phyloP scores from a whole-genome alignment of 371 early-diverging fungal species.

The Scutellospora calospora region DNA sequence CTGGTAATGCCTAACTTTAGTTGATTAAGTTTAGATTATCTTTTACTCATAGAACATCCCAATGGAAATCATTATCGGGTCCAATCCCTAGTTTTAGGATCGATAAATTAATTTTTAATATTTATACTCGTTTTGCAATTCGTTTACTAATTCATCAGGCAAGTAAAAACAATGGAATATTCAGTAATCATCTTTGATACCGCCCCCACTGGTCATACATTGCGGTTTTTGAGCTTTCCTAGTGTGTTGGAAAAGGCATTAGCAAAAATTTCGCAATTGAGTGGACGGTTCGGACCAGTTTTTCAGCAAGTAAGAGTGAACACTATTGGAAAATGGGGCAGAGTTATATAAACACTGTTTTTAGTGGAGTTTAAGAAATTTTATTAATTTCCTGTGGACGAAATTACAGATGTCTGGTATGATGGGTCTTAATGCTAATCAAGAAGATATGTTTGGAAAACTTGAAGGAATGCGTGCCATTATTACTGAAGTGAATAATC shows the following conservation, averaged over 20 bases:
- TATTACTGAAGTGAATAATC: constrained; percentile 96
- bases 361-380: not conserved
- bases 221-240: constrained; percentile 98
- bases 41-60: too few relatives aligned
- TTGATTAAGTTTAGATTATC: too few relatives aligned
- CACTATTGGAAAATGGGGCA: not conserved
- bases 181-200: constrained; percentile 98
- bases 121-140: constrained; percentile 26
- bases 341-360: not conserved
- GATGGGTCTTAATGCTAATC: constrained; percentile 92
- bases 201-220: constrained; percentile 99
- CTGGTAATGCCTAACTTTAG: too few relatives aligned
- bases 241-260: constrained; percentile 96
- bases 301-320: constrained; percentile 74
- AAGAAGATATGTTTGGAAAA: constrained; percentile 95
- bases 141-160: constrained; percentile 54
- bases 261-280: constrained; percentile 91
- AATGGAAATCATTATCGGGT: too few relatives aligned
- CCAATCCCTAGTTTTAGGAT: too few relatives aligned
- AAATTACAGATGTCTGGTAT: constrained; percentile 84
- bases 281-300: constrained; percentile 95
- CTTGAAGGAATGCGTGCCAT: constrained; percentile 93
- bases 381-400: not conserved
- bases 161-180: constrained; percentile 98
- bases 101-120: constrained; percentile 28